These are phyloP conservation scores for Plantago ovata DNA, from an alignment of 257 asterid species.

Conservation along the genomic window DNA sequence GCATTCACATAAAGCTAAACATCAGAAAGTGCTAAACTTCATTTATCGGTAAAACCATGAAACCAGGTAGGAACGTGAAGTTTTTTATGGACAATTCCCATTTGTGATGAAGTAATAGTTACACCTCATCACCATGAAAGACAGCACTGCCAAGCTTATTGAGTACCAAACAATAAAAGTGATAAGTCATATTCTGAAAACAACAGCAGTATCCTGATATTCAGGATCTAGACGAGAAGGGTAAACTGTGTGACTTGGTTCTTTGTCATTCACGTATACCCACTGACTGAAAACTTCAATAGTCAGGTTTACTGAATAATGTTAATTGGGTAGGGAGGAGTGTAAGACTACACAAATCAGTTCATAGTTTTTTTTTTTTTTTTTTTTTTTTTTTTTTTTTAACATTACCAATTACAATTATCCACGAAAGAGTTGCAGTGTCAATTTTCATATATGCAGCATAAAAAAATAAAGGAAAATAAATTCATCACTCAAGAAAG, in stretches of 20 bases:
- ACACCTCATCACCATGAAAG: too few relatives aligned
- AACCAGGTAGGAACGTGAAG: constrained; percentile 6
- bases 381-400: too few relatives aligned
- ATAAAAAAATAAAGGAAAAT: not conserved
- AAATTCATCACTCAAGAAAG: constrained; percentile 1
- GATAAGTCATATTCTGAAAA: not conserved
- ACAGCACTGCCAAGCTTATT: too few relatives aligned
- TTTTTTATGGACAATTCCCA: not conserved
- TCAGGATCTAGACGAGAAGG: not conserved
- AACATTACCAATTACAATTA: not conserved
- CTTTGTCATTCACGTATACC: too few relatives aligned
- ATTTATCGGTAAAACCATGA: not conserved
- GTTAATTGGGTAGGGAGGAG: too few relatives aligned
- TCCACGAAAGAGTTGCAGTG: not conserved
- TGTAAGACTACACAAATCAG: too few relatives aligned
- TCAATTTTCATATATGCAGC: not conserved
- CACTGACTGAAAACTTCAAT: too few relatives aligned
- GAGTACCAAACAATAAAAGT: too few relatives aligned
- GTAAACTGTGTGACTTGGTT: not conserved
- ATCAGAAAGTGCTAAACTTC: constrained; percentile 1
- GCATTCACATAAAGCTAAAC: constrained; percentile 27
- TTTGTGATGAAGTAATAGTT: too few relatives aligned
- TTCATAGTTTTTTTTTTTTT: too few relatives aligned
- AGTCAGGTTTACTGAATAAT: too few relatives aligned
- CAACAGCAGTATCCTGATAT: not conserved